These are phyloP conservation scores for Venturia oleaginea DNA, from an alignment of 2,329 filamentous ascomycete genomes.

Conservation along the genomic window DNA sequence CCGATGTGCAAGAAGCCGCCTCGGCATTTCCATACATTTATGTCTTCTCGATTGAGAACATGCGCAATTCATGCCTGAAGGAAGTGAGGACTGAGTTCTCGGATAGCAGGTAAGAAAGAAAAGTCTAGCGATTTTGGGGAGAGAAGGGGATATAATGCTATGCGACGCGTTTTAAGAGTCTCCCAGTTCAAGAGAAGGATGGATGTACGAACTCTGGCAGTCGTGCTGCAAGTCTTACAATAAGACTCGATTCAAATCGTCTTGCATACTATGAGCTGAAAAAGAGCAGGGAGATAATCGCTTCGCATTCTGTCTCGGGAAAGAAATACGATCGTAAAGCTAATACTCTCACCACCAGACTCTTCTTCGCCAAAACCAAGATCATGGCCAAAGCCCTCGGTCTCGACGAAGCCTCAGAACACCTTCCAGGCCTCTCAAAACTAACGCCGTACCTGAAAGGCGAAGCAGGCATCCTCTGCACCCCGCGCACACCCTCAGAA, in stretches of 20 bases:
- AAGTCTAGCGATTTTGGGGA: background rate
- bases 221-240: no score
- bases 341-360: conserved; percentile 37
- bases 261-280: no score
- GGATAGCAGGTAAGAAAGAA: conserved; percentile 60
- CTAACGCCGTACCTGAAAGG: conserved; percentile 65
- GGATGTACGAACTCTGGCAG: no score
- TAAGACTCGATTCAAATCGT: no score
- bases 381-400: conserved; percentile 96
- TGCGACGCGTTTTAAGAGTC: background rate
- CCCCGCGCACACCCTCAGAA: conserved; percentile 59
- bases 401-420: conserved; percentile 64
- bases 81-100: conserved; percentile 75
- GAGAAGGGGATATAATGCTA: background rate
- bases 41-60: conserved; percentile 90
- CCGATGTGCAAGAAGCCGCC: conserved; percentile 76
- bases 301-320: background rate
- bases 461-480: conserved; percentile 84
- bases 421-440: conserved; percentile 65
- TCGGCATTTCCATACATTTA: conserved; percentile 85
- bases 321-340: background rate
- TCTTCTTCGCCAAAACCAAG: conserved; percentile 99
- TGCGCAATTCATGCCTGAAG: conserved; percentile 96
- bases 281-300: background rate
- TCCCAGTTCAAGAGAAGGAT: background rate